Conservation (phyloP, 345 rosid species). For the Brassica napus region Da-Ae NC_063448.1:1640501-1641000, state of each 20-base stretch:
- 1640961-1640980: background rate
- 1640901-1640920: background rate
- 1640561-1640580: background rate
- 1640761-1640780: slow-evolving; percentile 3
- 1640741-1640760: slow-evolving; percentile 3
- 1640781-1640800: slow-evolving; percentile 24
- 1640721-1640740: slow-evolving; percentile 11
- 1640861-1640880: background rate
- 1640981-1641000: background rate
- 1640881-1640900: background rate
- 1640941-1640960: background rate
- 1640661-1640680: slow-evolving; percentile 3
- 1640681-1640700: slow-evolving; percentile 15
- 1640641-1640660: background rate
- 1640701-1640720: slow-evolving; percentile 26
- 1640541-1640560: background rate
- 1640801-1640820: background rate
- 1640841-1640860: background rate
- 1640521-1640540: background rate
- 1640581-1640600: slow-evolving; percentile 40
- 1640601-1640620: background rate
- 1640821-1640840: background rate
- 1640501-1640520: slow-evolving; percentile 18
- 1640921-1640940: background rate
- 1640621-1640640: slow-evolving; percentile 1